Base-by-base conservation (phyloP, 2,329 filamentous ascomycete genomes). In the Microsporum ferrugineum region DNA sequence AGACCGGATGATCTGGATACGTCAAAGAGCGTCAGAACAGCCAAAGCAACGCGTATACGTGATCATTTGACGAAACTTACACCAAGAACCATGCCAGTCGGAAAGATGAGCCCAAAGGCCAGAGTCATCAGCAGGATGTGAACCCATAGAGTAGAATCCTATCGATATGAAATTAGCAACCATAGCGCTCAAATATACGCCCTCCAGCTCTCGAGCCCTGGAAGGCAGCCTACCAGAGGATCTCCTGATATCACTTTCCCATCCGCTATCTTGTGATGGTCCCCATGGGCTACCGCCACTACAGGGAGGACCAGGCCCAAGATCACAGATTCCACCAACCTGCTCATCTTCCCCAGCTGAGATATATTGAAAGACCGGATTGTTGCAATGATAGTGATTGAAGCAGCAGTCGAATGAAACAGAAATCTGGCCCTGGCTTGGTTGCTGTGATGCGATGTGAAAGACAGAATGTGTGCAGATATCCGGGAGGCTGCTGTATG, bases 31-130 rank as follows among this genome's bases (percentile, higher is more conserved):
- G 58, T n/a, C 12, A 55, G 36, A 51, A 60, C 38, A 23, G 58
- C 43, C 12, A 39, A 56, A 31, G 29, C 17, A 56, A 57, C 41
- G 33, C 53, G 55, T 62, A 14, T 23, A 38, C 12, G 55, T 27
- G 57, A 27, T 8, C 57, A 14, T 51, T 31, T 5, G 23, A 27
- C 2, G 2, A 14, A 33, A 77, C 87, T 69, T 83, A 94, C 89
- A 62, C 92, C 92, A 17, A 96, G 79, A 47, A 97, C 91, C 92
- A 99, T 97, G 68, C 94, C 94, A 14, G 89, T 81, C 8, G 94
- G 94, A 70, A 96, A 97, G 62, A 97, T 83, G 67, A 99, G 80
- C 64, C 94, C 94, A 79, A 95, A 97, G 62, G 91, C 85, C 62
- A 94, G 71, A 72, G 86, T 87, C 80, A 96, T 91, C 53, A 95